phyloP scores from a whole-genome alignment of 208 protist genomes.

The Trypanosoma vivax region DNA sequence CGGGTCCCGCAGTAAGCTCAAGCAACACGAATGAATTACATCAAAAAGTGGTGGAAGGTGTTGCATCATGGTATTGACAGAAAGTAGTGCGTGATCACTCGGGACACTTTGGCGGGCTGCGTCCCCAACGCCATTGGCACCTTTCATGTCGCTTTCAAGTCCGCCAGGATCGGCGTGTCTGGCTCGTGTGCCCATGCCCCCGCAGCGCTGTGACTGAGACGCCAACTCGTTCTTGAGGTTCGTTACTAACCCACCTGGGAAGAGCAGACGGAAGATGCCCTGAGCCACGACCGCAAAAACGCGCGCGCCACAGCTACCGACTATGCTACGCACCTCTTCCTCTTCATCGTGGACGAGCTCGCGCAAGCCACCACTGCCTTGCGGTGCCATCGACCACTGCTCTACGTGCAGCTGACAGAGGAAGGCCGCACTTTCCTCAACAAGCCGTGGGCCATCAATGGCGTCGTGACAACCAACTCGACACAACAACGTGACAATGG shows the following conservation, averaged over 20 bases:
- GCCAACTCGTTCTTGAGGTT: not conserved
- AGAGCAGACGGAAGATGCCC: slow-evolving; percentile 26
- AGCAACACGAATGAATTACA: slow-evolving; percentile 25
- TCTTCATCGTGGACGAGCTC: slow-evolving; percentile 38
- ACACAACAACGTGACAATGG: slow-evolving; percentile 30
- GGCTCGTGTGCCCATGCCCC: not conserved
- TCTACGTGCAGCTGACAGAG: slow-evolving; percentile 6
- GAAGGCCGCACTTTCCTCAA: slow-evolving; percentile 22
- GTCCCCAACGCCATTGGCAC: too few relatives aligned
- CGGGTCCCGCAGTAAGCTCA: slow-evolving; percentile 28
- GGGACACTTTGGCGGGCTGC: not conserved
- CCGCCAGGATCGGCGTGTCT: not conserved
- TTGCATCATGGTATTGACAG: slow-evolving; percentile 9
- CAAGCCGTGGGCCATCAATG: slow-evolving; percentile 6
- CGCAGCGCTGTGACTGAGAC: not conserved
- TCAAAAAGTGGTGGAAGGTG: slow-evolving; percentile 25
- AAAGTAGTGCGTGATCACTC: slow-evolving; percentile 6
- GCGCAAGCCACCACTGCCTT: slow-evolving; percentile 3
- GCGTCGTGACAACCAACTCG: slow-evolving; percentile 13
- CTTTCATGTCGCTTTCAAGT: too few relatives aligned
- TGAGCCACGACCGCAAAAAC: slow-evolving; percentile 29
- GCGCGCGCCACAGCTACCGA: slow-evolving; percentile 25
- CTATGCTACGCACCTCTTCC: slow-evolving; percentile 50
- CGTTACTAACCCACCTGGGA: slow-evolving; percentile 13
- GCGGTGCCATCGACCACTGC: slow-evolving; percentile 18